Conservation (phyloP, 176 grass and related monocot species). For the Aegilops umbellulata region DNA sequence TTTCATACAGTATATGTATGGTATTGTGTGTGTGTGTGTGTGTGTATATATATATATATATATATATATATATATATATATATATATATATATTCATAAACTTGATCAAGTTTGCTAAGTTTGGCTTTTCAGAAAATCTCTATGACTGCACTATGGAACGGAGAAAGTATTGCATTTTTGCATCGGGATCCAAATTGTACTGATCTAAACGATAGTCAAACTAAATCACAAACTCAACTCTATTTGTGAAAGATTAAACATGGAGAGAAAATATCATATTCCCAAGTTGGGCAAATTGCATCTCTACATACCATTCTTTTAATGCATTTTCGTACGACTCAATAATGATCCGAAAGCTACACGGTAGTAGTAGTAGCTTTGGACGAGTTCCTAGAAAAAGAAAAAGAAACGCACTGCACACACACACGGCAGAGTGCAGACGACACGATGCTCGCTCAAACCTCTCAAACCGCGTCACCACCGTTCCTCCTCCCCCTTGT, state of each 20-base stretch:
- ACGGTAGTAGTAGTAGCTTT: background rate
- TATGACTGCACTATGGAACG: too few species aligned
- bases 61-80: too few species aligned
- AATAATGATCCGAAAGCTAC: background rate
- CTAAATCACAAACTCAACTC: too few species aligned
- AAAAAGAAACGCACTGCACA: background rate
- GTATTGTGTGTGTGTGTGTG: too few species aligned
- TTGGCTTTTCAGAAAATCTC: too few species aligned
- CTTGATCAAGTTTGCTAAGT: too few species aligned
- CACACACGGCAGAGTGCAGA: background rate
- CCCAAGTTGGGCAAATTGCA: background rate
- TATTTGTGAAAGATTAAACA: background rate
- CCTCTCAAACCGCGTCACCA: constrained; percentile 35
- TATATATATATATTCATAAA: too few species aligned
- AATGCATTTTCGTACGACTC: background rate
- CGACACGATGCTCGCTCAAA: background rate
- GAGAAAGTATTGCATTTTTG: too few species aligned
- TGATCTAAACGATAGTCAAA: too few species aligned
- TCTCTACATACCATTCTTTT: background rate
- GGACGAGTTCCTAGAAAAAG: background rate
- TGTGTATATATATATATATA: too few species aligned
- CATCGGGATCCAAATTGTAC: too few species aligned
- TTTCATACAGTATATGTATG: too few species aligned
- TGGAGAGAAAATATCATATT: background rate
- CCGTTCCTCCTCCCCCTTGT: background rate